Evolutionary conservation across 305 asterid genomes (phyloP).

Genomic region (Fraxinus albicans): DNA sequence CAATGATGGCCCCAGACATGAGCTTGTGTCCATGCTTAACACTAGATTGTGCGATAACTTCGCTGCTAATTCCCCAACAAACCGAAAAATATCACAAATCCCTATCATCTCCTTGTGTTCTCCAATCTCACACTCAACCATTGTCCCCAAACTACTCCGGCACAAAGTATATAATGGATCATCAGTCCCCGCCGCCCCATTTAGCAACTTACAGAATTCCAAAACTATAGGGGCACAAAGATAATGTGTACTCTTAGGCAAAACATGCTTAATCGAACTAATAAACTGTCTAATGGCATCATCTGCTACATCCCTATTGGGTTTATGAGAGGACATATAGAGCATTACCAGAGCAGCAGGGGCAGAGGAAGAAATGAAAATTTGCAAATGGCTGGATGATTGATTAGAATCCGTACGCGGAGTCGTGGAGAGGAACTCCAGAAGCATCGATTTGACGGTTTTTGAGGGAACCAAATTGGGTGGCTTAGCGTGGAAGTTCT

Average conservation of each 20-base stretch:
- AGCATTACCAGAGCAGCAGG: conserved; percentile 73
- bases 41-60: conserved; percentile 45
- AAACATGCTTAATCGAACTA: conserved; percentile 34
- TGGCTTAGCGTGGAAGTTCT: conserved; percentile 24
- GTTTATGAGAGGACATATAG: conserved; percentile 44
- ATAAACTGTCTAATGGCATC: conserved; percentile 54
- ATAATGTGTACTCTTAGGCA: conserved; percentile 31
- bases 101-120: conserved; percentile 27
- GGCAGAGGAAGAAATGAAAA: conserved; percentile 54
- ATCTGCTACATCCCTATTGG: conserved; percentile 40
- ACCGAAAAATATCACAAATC: conserved; percentile 47
- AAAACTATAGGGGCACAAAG: conserved; percentile 45
- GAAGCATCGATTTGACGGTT: conserved; percentile 38
- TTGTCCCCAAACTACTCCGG: conserved; percentile 65
- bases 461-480: not conserved
- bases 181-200: conserved; percentile 38
- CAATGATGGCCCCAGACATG: conserved; percentile 29
- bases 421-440: conserved; percentile 44
- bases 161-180: conserved; percentile 52
- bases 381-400: conserved; percentile 50
- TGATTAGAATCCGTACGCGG: conserved; percentile 30
- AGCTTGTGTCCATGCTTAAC: conserved; percentile 28
- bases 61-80: conserved; percentile 54
- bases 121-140: conserved; percentile 38
- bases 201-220: conserved; percentile 59